phyloP scores from a whole-genome alignment of 305 asterid species.

The Solanum hybrid region DNA sequence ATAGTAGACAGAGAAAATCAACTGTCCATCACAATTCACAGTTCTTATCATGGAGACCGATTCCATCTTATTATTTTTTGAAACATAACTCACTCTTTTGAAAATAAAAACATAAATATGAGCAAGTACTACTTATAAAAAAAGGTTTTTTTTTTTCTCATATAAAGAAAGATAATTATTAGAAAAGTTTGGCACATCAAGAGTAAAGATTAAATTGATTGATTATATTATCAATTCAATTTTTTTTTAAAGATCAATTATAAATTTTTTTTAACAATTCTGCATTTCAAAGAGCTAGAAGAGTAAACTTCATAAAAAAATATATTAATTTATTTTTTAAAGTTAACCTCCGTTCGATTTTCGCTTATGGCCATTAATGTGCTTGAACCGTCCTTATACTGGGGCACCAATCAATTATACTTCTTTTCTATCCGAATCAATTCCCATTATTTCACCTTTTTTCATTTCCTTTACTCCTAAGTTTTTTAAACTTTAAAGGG shows the following conservation, averaged over 20 bases:
- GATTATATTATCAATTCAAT: neutral
- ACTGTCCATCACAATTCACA: neutral
- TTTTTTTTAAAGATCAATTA: too few species aligned
- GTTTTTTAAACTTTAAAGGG: neutral
- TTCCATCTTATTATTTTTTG: neutral
- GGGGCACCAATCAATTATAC: neutral
- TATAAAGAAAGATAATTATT: neutral
- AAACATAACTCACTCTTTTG: neutral
- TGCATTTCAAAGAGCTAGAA: neutral
- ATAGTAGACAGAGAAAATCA: neutral
- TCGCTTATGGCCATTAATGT: neutral
- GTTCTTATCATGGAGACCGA: neutral
- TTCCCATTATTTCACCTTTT: neutral
- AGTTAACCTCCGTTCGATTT: neutral
- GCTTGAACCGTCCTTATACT: neutral
- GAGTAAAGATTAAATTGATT: neutral
- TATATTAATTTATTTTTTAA: too few species aligned
- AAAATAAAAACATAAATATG: too few species aligned
- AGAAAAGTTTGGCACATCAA: neutral
- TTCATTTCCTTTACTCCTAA: neutral
- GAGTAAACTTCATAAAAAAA: neutral
- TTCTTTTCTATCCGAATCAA: neutral
- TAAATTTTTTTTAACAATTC: too few species aligned
- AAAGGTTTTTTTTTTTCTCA: too few species aligned
- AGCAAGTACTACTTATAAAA: neutral